phyloP scores from a whole-genome alignment of 495 filamentous ascomycete genomes.

The Haplographium delicatum region DNA sequence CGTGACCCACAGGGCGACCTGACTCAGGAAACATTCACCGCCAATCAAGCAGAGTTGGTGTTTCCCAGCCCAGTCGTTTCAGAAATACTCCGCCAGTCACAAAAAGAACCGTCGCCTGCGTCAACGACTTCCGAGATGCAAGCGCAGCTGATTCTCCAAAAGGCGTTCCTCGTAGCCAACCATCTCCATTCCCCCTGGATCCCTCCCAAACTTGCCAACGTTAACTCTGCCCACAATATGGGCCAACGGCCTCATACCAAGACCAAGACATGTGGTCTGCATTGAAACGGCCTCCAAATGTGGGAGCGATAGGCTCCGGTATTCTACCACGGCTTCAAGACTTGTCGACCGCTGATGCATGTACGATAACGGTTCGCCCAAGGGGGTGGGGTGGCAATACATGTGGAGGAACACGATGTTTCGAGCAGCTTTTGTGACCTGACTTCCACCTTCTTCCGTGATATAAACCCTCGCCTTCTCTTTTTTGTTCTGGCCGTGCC shows the following conservation, averaged over 20 bases:
- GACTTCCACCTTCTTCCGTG: not conserved
- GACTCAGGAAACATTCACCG: too few species aligned
- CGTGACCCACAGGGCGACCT: too few species aligned
- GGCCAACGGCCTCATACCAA: not conserved
- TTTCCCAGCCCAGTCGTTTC: conserved; percentile 8
- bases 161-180: conserved; percentile 4
- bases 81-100: conserved; percentile 14
- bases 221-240: not conserved
- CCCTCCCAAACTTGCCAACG: not conserved
- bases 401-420: not conserved
- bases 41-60: not conserved
- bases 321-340: not conserved
- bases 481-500: not conserved
- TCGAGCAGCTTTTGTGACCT: not conserved
- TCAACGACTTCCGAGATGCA: conserved; percentile 5
- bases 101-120: not conserved
- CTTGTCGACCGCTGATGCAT: not conserved
- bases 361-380: not conserved
- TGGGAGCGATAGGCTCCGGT: conserved; percentile 3
- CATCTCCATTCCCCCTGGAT: conserved; percentile 9
- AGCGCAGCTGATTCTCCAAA: too few species aligned
- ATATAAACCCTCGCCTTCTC: not conserved
- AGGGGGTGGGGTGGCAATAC: conserved; percentile 4
- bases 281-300: not conserved
- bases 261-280: not conserved